phyloP scores from a whole-genome alignment of 495 filamentous ascomycete species.

The Chlorociboria aeruginascens region DNA sequence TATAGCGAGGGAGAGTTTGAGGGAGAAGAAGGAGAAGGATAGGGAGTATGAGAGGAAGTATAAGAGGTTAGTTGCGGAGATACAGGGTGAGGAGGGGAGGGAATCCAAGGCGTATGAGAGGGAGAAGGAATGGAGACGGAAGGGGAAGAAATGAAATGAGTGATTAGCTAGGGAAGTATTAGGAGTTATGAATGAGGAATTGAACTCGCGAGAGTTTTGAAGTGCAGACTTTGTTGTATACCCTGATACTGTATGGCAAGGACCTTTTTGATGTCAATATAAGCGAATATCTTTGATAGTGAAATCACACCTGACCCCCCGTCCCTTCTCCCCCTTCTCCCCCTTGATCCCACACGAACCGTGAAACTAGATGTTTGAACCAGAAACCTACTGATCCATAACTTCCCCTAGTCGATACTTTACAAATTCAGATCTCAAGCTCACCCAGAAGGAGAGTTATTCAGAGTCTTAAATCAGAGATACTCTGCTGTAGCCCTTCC shows the following conservation, averaged over 20 bases:
- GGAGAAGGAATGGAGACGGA: slow-evolving; percentile 61
- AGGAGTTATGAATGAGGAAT: no score
- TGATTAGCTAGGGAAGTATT: background rate
- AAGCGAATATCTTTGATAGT: background rate
- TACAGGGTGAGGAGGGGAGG: slow-evolving; percentile 83
- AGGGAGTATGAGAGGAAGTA: slow-evolving; percentile 76
- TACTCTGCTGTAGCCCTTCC: slow-evolving; percentile 1
- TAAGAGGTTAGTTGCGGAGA: slow-evolving; percentile 80
- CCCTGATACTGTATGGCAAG: no score
- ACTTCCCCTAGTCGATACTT: no score
- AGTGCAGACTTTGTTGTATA: no score
- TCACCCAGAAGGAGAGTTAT: background rate
- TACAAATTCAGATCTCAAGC: no score
- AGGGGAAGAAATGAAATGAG: slow-evolving; percentile 29
- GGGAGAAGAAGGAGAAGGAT: slow-evolving; percentile 86
- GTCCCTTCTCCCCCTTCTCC: no score
- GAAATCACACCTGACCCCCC: background rate
- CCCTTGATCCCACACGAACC: no score
- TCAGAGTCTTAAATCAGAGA: slow-evolving; percentile 2
- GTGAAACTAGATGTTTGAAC: no score
- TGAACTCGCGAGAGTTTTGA: no score
- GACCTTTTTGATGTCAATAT: no score
- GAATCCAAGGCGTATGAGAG: slow-evolving; percentile 82
- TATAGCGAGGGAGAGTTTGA: slow-evolving; percentile 75
- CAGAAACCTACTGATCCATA: no score